phyloP scores from a whole-genome alignment of 2,329 filamentous ascomycete genomes.

The Neonectria neomacrospora region DNA sequence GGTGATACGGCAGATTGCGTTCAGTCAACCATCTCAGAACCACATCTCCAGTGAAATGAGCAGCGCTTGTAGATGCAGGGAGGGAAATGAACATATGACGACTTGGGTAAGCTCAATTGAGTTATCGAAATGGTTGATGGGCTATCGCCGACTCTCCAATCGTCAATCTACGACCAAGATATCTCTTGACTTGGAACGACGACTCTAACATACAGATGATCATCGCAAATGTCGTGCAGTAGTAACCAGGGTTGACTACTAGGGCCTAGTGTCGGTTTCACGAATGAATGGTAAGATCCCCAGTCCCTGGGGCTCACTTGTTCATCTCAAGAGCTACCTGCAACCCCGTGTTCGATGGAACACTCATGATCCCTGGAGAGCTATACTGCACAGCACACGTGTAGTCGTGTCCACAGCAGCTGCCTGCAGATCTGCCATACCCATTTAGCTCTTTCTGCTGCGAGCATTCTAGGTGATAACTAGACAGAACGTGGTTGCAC shows the following conservation, averaged over 20 bases:
- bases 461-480: conserved; percentile 7
- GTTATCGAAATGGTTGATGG: no score
- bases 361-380: conserved; percentile 21
- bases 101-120: not conserved
- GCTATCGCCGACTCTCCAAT: not conserved
- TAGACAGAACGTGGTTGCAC: conserved; percentile 12
- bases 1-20: conserved; percentile 20
- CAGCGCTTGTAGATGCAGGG: not conserved
- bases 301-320: conserved; percentile 10
- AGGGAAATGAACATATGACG: not conserved
- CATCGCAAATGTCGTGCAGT: not conserved
- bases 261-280: not conserved
- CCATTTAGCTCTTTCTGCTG: conserved; percentile 16
- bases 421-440: conserved; percentile 17
- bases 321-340: conserved; percentile 1
- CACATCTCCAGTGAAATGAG: conserved; percentile 15
- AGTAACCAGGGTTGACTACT: not conserved
- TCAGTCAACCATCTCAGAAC: conserved; percentile 9
- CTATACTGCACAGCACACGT: conserved; percentile 24
- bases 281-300: conserved; percentile 5
- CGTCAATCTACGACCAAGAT: not conserved
- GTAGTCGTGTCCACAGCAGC: conserved; percentile 20
- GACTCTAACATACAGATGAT: conserved; percentile 3
- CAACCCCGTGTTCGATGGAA: conserved; percentile 18
- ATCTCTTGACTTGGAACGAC: not conserved